phyloP scores from a whole-genome alignment of 1,139 yeast genomes.

The Diutina scorzettiae region DNA sequence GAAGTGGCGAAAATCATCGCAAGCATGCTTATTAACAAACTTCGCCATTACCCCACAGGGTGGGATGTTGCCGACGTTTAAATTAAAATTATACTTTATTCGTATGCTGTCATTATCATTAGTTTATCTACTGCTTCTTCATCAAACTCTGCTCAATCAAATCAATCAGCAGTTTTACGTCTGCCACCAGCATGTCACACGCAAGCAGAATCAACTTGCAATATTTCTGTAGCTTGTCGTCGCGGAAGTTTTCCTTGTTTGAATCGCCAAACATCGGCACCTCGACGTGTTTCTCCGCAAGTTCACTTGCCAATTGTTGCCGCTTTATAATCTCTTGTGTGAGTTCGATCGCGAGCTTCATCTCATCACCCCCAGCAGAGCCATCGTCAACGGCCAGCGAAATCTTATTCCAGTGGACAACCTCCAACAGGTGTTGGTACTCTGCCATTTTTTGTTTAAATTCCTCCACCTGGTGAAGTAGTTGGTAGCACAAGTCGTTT shows the following conservation, averaged over 20 bases:
- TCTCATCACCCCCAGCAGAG: slow-evolving; percentile 6
- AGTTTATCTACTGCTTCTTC: neutral
- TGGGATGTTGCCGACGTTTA: no score
- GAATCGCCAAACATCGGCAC: slow-evolving; percentile 13
- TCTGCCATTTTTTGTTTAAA: slow-evolving; percentile 13
- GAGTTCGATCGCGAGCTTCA: slow-evolving; percentile 11
- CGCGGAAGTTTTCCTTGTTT: slow-evolving; percentile 13
- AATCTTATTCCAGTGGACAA: neutral
- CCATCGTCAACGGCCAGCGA: neutral
- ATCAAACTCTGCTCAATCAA: slow-evolving; percentile 28
- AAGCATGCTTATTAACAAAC: no score
- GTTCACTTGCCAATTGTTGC: slow-evolving; percentile 6
- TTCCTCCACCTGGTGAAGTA: slow-evolving; percentile 23
- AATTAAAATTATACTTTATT: no score
- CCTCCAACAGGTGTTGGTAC: slow-evolving; percentile 10
- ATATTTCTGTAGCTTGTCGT: slow-evolving; percentile 29
- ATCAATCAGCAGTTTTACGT: slow-evolving; percentile 32
- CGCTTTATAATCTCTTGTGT: slow-evolving; percentile 8
- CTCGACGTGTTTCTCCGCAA: slow-evolving; percentile 14
- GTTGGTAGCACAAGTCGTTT: slow-evolving; percentile 30
- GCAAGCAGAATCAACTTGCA: slow-evolving; percentile 31
- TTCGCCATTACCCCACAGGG: no score
- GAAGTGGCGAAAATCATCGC: no score
- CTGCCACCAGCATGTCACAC: slow-evolving; percentile 32
- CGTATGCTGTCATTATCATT: no score